Base-by-base conservation (phyloP, 2,329 filamentous ascomycete genomes). In the Fusarium brevicatenulatum region DNA sequence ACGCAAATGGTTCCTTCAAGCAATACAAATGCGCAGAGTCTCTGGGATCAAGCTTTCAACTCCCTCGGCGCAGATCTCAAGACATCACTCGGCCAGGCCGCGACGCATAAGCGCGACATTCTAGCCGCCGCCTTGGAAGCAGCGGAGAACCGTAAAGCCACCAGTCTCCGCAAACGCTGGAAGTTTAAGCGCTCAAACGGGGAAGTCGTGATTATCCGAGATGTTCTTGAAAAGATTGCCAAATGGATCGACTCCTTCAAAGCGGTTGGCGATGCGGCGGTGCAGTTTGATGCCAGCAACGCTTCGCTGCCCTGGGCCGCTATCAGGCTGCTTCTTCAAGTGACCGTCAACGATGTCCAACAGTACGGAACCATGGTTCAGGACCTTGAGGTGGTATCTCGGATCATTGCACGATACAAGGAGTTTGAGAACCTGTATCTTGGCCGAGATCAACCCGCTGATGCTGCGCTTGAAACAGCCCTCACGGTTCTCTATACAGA, bases 201-300 rank as follows among this genome's bases (percentile, higher is more conserved):
- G 2, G 25, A 66, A 42, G 34, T 57, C 23, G 61, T 71, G 1
- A 30, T 55, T 10, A 18, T 69, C 2, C 66, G 68, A 13, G 60
- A 71, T 40, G 9, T 71, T 9, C 43, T 71, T 0, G 52, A 44
- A n/a, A 69, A 71, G 43, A 55, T 49, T 5, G 61, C 52, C 1
- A 69, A 66, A 28, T 69, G 66, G 68, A 43, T 66, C 12, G 30
- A 60, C 7, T 47, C 43, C 28, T 69, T 71, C 52, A 65, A 69
- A 25, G 50, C 34, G 0, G 62, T 67, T 3, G 52, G 60, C n/a
- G 53, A 67, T 6, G 44, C 32, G 9, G 52, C 34, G 9, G 64
- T 64, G 13, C 53, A 58, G 30, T 67, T 59, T 34, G 65, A 67
- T 32, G 40, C 60, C 13, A 44, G 11, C 19, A 56, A 54, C 53